Evolutionary conservation across 306 rosid genomes (phyloP).

Genomic region (Cucurbita ficifolia): DNA sequence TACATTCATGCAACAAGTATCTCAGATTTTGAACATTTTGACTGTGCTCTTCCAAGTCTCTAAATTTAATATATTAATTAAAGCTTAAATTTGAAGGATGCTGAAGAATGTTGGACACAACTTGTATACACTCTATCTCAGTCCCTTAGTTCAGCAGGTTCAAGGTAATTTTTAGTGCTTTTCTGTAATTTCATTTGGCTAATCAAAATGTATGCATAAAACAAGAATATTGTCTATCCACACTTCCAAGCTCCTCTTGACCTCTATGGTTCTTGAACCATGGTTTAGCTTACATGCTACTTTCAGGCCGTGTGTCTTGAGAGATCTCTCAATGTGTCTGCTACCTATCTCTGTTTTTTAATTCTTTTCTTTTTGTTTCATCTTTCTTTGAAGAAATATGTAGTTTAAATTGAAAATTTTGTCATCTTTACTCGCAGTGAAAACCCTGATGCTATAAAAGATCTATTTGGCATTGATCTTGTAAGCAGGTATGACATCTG

Average conservation of each 20-base stretch:
- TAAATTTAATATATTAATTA: conserved; percentile 3
- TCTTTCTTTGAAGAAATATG: not conserved
- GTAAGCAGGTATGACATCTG: conserved; percentile 53
- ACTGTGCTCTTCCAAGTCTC: conserved; percentile 2
- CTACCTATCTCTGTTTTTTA: not conserved
- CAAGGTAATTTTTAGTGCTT: conserved; percentile 37
- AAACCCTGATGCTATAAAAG: conserved; percentile 60
- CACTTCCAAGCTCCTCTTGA: not conserved
- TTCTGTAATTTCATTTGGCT: conserved; percentile 4
- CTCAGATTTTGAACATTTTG: conserved; percentile 6
- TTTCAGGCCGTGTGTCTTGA: not conserved
- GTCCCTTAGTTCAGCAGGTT: conserved; percentile 58
- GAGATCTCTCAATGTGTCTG: not conserved
- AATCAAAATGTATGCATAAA: not conserved
- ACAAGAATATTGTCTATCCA: not conserved
- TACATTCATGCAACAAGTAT: conserved; percentile 92
- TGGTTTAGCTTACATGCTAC: not conserved
- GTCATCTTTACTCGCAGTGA: conserved; percentile 46
- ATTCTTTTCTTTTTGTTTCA: not conserved
- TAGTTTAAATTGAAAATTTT: not conserved
- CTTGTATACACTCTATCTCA: conserved; percentile 89
- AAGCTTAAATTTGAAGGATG: conserved; percentile 42
- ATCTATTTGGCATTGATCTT: conserved; percentile 70
- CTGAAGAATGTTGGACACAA: conserved; percentile 99
- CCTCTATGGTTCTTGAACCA: not conserved